phyloP scores from a whole-genome alignment of 768 basidiomycete species.

The Phanerochaete carnosa region DNA sequence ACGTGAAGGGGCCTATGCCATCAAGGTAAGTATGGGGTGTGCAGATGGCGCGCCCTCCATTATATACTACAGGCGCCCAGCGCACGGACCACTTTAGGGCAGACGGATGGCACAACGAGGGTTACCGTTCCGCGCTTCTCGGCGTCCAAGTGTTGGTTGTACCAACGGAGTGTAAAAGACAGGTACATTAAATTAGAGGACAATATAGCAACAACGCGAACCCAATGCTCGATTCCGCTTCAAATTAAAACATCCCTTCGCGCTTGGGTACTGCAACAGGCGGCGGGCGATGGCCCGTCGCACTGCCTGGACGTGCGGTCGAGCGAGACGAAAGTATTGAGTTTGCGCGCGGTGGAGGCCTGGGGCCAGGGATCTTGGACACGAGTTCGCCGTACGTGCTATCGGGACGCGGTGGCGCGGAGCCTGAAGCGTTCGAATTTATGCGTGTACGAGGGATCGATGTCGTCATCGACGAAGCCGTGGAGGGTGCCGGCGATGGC shows the following conservation, averaged over 20 bases:
- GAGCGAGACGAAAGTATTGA: slow-evolving; percentile 63
- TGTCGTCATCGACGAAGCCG: neutral
- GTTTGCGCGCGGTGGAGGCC: slow-evolving; percentile 20
- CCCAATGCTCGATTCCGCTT: neutral
- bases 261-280: slow-evolving; percentile 51
- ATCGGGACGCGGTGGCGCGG: neutral
- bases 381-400: neutral
- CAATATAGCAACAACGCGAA: neutral
- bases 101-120: neutral
- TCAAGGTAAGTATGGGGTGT: slow-evolving; percentile 30
- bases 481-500: slow-evolving; percentile 1
- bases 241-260: slow-evolving; percentile 58
- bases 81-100: slow-evolving; percentile 13
- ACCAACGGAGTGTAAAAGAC: no score
- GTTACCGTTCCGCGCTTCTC: neutral
- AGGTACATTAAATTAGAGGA: no score
- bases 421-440: neutral
- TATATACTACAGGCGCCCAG: slow-evolving; percentile 10
- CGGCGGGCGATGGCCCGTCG: slow-evolving; percentile 43
- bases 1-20: slow-evolving; percentile 27
- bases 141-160: no score
- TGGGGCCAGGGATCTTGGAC: neutral
- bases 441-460: neutral
- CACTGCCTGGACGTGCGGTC: slow-evolving; percentile 60
- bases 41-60: neutral